Evolutionary conservation across 495 filamentous ascomycete species (phyloP).

Genomic region (Apodospora peruviana): DNA sequence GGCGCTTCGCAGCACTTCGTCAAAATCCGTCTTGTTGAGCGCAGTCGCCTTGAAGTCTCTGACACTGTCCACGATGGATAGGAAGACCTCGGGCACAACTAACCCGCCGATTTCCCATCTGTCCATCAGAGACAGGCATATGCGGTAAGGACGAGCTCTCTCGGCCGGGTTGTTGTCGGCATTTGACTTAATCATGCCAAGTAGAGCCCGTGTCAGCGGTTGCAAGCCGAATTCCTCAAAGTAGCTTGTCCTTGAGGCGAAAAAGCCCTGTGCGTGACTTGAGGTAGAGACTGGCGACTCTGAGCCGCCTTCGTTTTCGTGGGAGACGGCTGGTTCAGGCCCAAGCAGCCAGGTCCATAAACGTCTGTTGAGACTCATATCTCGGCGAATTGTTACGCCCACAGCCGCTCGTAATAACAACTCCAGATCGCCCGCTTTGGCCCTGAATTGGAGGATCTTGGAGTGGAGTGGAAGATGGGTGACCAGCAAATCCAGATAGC

Average conservation of each 20-base stretch:
- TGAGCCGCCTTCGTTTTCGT: constrained; percentile 36
- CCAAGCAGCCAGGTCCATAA: constrained; percentile 97
- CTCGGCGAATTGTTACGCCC: constrained; percentile 77
- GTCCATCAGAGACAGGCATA: constrained; percentile 94
- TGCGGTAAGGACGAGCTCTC: constrained; percentile 79
- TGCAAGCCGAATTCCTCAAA: constrained; percentile 74
- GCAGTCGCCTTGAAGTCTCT: constrained; percentile 60
- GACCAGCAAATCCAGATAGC: constrained; percentile 88
- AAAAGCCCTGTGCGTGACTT: constrained; percentile 35
- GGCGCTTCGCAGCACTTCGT: constrained; percentile 87
- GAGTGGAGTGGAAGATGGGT: constrained; percentile 88
- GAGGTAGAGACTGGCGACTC: constrained; percentile 46
- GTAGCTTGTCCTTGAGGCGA: constrained; percentile 56
- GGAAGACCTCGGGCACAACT: constrained; percentile 80
- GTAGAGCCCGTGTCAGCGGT: constrained; percentile 66
- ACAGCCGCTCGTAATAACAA: constrained; percentile 75
- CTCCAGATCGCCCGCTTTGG: constrained; percentile 69
- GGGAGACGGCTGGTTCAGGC: constrained; percentile 55
- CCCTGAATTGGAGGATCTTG: constrained; percentile 65
- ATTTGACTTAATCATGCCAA: constrained; percentile 63
- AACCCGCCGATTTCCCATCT: constrained; percentile 92
- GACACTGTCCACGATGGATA: constrained; percentile 76
- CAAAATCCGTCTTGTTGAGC: constrained; percentile 57
- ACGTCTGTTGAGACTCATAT: constrained; percentile 93
- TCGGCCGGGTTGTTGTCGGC: constrained; percentile 54